Evolutionary conservation across 83 land plant genomes (phyloP), one percentile per base, ranked within the genome.

Genomic region (Picea engelmannii): DNA sequence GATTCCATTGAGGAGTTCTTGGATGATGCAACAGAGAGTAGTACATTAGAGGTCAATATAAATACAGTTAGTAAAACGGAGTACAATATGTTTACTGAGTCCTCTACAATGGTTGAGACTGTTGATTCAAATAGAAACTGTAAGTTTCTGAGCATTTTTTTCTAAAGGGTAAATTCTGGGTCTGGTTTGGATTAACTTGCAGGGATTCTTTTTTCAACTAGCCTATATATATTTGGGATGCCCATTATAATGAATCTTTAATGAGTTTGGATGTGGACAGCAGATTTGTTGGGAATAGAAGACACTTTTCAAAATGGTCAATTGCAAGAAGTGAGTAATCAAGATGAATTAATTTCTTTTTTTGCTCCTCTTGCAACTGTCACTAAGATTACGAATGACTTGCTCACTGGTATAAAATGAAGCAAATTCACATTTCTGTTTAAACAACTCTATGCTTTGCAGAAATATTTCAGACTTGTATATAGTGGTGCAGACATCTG

Each of bases 1-100:
- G 78, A 74, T 58, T 17, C 78, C 52, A 74, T 74, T 21, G 78
- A 74, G 15, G 78, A 74, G 78, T 74, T 74, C 24, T 55, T 47
- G 23, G 78, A 74, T 49, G 21, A 74, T 74, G 78, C 21, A 71
- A n/a, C 24, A 71, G 55, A 13, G 44, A 69, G 40, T 35, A 69
- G 74, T 38, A 69, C 74, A 69, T 69, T 69, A 69, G 74, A 69
- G 27, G 18, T 69, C 74, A 69, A 38, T 69, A 15, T 18, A 69
- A 69, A 47, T 38, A 15, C n/a, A 38, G 44, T 69, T 31, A 38
- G 10, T 5, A 74, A 47, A 74, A 18, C 2, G 20, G 52, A 71
- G 35, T 3, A 49, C 16, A 49, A 49, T 21, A 74, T 21, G 21
- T 49, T 49, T 74, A 21, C 78, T 47, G 78, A 74, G 52, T 49